Evolutionary conservation across 2,329 filamentous ascomycete species (phyloP).

Genomic region (Xylariaceae sp.): DNA sequence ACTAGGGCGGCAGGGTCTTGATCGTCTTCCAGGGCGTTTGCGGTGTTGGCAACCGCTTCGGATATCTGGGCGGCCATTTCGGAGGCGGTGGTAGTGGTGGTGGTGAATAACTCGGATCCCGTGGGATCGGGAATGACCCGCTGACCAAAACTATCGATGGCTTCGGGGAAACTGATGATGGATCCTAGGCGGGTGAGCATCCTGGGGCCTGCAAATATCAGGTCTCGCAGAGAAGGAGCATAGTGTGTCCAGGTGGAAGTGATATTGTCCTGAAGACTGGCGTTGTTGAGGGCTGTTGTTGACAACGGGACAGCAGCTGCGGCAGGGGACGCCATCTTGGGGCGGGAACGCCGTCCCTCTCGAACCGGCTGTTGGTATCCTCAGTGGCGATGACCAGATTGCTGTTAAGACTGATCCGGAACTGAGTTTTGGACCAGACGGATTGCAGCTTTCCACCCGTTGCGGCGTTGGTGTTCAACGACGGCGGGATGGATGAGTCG

Average conservation of each 20-base stretch:
- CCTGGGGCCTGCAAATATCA: slow-evolving; percentile 67
- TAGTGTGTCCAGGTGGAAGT: slow-evolving; percentile 55
- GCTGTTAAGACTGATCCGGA: background rate
- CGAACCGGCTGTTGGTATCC: slow-evolving; percentile 1
- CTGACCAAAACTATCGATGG: slow-evolving; percentile 59
- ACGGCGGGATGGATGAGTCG: background rate
- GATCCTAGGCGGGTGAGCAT: slow-evolving; percentile 62
- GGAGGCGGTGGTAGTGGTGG: slow-evolving; percentile 49
- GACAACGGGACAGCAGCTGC: slow-evolving; percentile 27
- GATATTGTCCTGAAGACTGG: slow-evolving; percentile 51
- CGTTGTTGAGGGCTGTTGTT: slow-evolving; percentile 39
- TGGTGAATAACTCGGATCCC: slow-evolving; percentile 21
- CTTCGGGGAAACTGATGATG: slow-evolving; percentile 59
- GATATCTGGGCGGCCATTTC: slow-evolving; percentile 41
- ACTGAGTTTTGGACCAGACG: background rate
- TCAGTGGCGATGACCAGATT: background rate
- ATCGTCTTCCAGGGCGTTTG: slow-evolving; percentile 43
- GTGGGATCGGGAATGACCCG: slow-evolving; percentile 39
- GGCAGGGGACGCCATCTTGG: slow-evolving; percentile 31
- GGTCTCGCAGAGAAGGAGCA: slow-evolving; percentile 64
- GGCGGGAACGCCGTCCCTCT: background rate
- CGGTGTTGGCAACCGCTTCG: slow-evolving; percentile 34
- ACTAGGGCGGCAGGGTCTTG: slow-evolving; percentile 40
- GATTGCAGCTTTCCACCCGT: background rate
- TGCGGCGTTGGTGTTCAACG: background rate